These are phyloP conservation scores for Mucuna pruriens DNA, from an alignment of 306 rosid genomes.

Conservation along the genomic window DNA sequence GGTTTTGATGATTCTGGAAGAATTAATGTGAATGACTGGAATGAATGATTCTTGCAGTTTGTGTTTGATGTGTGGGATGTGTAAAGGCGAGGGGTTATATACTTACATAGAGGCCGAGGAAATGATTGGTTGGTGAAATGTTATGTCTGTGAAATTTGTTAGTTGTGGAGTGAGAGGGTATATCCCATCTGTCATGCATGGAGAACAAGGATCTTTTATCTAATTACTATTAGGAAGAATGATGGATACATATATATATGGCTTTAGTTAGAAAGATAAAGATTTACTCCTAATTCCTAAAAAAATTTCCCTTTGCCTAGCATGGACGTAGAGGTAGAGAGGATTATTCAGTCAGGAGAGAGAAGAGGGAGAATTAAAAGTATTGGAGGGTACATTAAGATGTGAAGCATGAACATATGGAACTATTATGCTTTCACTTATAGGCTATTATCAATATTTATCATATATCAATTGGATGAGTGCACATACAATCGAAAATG, in stretches of 20 bases:
- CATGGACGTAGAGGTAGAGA: neutral
- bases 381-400: neutral
- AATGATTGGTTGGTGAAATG: conserved; percentile 34
- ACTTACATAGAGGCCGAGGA: neutral
- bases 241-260: neutral
- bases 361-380: neutral
- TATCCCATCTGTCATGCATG: neutral
- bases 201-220: neutral
- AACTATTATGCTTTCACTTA: neutral
- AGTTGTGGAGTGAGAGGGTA: conserved; percentile 20
- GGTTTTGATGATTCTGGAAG: conserved; percentile 8
- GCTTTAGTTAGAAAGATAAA: neutral
- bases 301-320: neutral
- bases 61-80: neutral
- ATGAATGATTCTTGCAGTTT: neutral
- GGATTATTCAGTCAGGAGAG: neutral
- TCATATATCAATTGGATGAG: neutral
- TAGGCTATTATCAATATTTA: neutral
- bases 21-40: conserved; percentile 14
- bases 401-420: neutral
- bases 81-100: neutral
- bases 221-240: conserved; percentile 2
- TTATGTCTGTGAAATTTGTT: conserved; percentile 20
- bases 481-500: neutral
- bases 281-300: neutral